phyloP scores from a whole-genome alignment of 1,139 yeast species.

The Diutina catenulata region DNA sequence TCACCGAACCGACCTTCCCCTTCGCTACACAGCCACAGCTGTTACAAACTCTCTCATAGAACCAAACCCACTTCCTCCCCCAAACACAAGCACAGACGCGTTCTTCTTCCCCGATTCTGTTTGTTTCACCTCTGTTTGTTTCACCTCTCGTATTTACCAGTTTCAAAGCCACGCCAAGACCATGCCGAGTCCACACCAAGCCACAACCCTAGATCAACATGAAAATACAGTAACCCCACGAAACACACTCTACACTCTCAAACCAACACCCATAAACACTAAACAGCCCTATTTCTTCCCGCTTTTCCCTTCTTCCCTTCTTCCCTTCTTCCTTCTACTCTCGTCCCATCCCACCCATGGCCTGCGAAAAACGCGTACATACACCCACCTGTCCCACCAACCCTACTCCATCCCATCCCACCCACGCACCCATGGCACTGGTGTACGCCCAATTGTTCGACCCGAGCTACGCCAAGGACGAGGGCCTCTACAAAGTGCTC shows the following conservation, averaged over 20 bases:
- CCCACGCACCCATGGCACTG: conserved; percentile 10
- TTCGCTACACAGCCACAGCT: too few relatives aligned
- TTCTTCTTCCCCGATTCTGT: too few relatives aligned
- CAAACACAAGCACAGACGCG: too few relatives aligned
- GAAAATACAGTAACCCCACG: background rate
- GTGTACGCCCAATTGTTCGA: conserved; percentile 19
- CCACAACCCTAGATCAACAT: too few relatives aligned
- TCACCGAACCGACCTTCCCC: too few relatives aligned
- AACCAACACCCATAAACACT: background rate
- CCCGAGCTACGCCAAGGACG: conserved; percentile 12
- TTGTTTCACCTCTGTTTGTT: too few relatives aligned
- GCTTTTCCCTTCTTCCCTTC: background rate
- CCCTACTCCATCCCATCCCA: conserved; percentile 8
- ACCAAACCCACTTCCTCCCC: too few relatives aligned
- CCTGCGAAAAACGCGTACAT: background rate
- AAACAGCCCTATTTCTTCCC: background rate
- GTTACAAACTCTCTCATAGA: too few relatives aligned
- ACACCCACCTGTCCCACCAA: conserved; percentile 6
- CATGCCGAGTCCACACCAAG: too few relatives aligned
- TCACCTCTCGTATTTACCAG: too few relatives aligned
- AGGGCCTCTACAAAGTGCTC: conserved; percentile 14
- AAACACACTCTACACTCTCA: background rate
- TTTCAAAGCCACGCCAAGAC: too few relatives aligned
- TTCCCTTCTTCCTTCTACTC: background rate
- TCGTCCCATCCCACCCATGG: conserved; percentile 4